phyloP scores from a whole-genome alignment of 2,329 filamentous ascomycete species.

The Colletotrichum melonis region DNA sequence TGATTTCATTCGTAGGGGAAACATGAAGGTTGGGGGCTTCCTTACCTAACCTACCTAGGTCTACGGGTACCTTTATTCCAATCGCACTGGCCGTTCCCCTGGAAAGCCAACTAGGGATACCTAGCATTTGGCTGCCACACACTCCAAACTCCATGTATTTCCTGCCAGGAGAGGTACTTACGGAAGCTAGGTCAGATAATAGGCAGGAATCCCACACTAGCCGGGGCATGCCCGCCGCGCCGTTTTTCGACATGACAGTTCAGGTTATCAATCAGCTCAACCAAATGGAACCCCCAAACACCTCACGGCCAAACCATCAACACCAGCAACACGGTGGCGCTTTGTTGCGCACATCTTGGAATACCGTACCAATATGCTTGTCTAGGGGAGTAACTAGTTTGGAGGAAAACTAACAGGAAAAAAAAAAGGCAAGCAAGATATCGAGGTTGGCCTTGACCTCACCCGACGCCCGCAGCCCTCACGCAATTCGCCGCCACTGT shows the following conservation, averaged over 20 bases:
- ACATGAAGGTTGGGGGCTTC: background rate
- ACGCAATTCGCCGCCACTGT: background rate
- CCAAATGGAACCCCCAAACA: background rate
- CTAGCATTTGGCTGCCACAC: background rate
- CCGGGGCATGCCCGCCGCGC: constrained; percentile 2
- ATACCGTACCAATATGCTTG: no score
- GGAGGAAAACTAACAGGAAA: no score
- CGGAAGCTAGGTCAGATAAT: background rate
- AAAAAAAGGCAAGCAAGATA: background rate
- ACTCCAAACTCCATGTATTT: background rate
- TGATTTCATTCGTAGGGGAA: background rate
- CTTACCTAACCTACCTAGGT: background rate
- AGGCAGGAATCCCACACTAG: background rate
- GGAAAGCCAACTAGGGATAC: background rate
- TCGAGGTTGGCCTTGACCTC: background rate
- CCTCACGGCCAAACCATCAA: background rate
- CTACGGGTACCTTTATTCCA: background rate
- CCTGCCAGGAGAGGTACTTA: background rate
- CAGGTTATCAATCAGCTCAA: constrained; percentile 28
- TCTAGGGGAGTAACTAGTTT: no score
- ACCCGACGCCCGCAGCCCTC: background rate
- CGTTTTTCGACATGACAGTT: constrained; percentile 21
- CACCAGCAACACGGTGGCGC: background rate
- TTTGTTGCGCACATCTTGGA: background rate
- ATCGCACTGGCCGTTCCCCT: constrained; percentile 16